Conservation (phyloP, 1,284 basidiomycete species). For the Ceratobasidium sp. region DNA sequence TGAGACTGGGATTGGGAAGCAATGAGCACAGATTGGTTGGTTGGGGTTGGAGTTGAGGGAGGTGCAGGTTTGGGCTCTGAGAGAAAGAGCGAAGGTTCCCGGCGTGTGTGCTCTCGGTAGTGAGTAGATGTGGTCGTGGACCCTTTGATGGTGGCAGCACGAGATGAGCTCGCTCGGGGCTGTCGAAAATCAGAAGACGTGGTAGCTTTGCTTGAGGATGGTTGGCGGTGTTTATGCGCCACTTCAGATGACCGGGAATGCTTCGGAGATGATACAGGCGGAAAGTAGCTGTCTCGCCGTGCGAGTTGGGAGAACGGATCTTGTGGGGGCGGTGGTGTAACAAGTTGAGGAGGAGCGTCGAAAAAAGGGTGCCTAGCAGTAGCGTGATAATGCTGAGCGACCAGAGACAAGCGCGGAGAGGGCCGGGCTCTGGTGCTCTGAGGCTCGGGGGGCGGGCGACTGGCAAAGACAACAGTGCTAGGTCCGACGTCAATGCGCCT, state of each 20-base stretch:
- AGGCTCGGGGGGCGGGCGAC: background rate
- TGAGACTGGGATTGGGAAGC: slow-evolving; percentile 5
- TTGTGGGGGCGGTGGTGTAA: slow-evolving; percentile 16
- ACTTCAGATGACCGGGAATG: background rate
- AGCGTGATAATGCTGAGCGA: slow-evolving; percentile 33
- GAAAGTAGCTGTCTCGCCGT: slow-evolving; percentile 25
- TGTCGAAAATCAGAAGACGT: background rate
- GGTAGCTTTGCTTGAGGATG: background rate
- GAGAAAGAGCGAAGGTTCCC: background rate
- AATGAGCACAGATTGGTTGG: background rate
- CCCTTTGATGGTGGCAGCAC: background rate
- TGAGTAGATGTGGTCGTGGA: slow-evolving; percentile 1
- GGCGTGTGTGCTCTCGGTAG: background rate
- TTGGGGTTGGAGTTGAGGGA: background rate
- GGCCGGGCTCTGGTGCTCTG: background rate
- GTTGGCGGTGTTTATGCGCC: background rate
- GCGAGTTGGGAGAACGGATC: slow-evolving; percentile 18
- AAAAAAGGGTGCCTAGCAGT: slow-evolving; percentile 23
- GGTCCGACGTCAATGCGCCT: background rate
- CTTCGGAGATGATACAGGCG: slow-evolving; percentile 9
- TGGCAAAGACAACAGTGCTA: slow-evolving; percentile 29
- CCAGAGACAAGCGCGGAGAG: slow-evolving; percentile 26
- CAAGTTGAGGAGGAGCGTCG: slow-evolving; percentile 18
- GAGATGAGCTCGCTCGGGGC: background rate
- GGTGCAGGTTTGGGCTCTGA: background rate